Conservation (phyloP, 2,329 filamentous ascomycete species). For the Magnaporthiopsis rhizophila region DNA sequence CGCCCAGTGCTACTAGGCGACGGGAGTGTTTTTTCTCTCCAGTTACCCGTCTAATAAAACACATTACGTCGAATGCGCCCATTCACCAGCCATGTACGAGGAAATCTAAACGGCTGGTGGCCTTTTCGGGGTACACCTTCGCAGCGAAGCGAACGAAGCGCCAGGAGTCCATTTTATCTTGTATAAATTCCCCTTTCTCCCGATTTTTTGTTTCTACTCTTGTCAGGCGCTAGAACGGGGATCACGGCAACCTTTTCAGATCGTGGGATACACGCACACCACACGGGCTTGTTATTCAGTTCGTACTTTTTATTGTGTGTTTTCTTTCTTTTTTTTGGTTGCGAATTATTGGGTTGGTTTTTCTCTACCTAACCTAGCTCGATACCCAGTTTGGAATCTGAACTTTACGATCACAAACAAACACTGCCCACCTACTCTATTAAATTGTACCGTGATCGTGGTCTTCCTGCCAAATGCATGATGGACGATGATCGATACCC, state of each 20-base stretch:
- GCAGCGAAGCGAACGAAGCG: too few relatives aligned
- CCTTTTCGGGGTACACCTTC: too few relatives aligned
- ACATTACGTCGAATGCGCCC: too few relatives aligned
- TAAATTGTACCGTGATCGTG: neutral
- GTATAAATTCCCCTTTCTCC: neutral
- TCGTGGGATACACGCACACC: neutral
- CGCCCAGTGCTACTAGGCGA: constrained; percentile 31
- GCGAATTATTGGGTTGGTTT: neutral
- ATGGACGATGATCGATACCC: too few relatives aligned
- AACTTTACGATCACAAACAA: neutral
- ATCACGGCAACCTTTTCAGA: neutral
- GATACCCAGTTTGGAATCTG: neutral
- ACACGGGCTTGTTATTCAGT: neutral
- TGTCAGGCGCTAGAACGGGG: neutral
- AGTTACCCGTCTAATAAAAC: too few relatives aligned
- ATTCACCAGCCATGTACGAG: neutral
- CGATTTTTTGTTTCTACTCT: neutral
- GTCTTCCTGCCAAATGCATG: too few relatives aligned
- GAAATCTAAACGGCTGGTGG: neutral
- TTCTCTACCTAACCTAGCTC: neutral
- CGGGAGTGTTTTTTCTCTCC: too few relatives aligned
- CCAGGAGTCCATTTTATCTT: neutral
- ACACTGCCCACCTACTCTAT: neutral
- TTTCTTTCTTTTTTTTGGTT: neutral
- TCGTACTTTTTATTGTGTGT: neutral